A percentile compares a stretch with the other conserved stretches of the same genome.
These are phyloP conservation scores for Naegleria lovaniensis DNA, from an alignment of 208 protist genomes.

Conservation along the genomic window DNA sequence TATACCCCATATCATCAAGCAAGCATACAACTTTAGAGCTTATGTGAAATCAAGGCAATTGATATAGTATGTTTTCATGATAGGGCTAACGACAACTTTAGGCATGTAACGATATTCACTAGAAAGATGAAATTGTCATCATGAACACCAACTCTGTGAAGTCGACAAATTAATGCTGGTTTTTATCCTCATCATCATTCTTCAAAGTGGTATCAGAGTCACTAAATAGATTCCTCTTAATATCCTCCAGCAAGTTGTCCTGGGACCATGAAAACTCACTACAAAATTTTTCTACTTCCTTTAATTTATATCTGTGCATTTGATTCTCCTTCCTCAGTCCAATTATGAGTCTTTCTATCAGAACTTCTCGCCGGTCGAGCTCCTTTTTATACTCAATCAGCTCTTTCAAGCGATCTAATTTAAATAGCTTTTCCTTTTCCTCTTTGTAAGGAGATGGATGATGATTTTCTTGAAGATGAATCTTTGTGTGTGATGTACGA, in stretches of 20 bases:
- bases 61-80: no score
- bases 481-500: neutral
- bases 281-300: neutral
- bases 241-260: neutral
- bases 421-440: neutral
- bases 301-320: neutral
- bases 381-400: neutral
- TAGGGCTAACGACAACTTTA: no score
- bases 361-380: neutral
- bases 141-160: no score
- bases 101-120: no score
- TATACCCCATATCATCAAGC: conserved; percentile 6
- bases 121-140: no score
- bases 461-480: neutral
- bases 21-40: conserved; percentile 23
- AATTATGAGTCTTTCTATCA: neutral
- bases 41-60: conserved; percentile 10
- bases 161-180: no score
- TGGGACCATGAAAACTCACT: neutral
- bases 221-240: neutral
- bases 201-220: neutral
- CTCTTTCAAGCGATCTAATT: neutral
- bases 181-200: neutral
- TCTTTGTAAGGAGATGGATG: neutral
- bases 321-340: neutral